Evolutionary conservation across 805 yeast genomes (phyloP), one percentile per base, ranked within the genome.

Genomic region (Ogataea kodamae): DNA sequence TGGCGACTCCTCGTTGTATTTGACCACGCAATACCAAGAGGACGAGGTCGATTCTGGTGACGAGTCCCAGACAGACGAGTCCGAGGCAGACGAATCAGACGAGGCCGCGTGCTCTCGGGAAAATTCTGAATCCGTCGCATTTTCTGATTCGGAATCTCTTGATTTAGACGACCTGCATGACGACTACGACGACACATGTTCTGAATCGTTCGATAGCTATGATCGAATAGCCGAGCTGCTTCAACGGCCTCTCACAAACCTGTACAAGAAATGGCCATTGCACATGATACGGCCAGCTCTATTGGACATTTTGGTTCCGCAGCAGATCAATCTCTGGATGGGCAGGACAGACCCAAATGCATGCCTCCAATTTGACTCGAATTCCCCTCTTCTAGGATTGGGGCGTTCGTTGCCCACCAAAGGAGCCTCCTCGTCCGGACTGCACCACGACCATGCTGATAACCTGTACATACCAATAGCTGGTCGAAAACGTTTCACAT

Each of bases 371-470:
- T 26, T 28, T 18, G 37, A 30, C 28, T 50, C 57, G 14, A 32
- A 39, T 2, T 43, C 50, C 10, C 35, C 43, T 3, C 55, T 57
- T 28, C 50, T 59, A 11, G 72, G 73, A 1, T 52, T 77, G 4
- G 85, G 85, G 1, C 72, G 74, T 48, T 59, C 59, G 14, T 56
- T 80, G 1, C 81, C 86, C 1, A 71, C 73, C 1, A 11, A 14
- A n/a, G 45, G 45, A n/a, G 63, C 65, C 1, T 64, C 78, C 1
- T 78, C 87, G 0, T 78, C 88, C 1, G 90, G 90, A 0, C 58
- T 82, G 9, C 90, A 82, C 47, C 90, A 82, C 52, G 90, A 82
- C 52, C 89, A 81, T 56, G 85, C 89, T 2, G 89, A 81, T 50
- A 82, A 82, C 48, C 59, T 82, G 21, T 82, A 82, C 51, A 64